Percentiles rank a stretch among this genome's conserved stretches.
Conservation (phyloP, 176 grass and related monocot genomes). For the Zea luxurians region DNA sequence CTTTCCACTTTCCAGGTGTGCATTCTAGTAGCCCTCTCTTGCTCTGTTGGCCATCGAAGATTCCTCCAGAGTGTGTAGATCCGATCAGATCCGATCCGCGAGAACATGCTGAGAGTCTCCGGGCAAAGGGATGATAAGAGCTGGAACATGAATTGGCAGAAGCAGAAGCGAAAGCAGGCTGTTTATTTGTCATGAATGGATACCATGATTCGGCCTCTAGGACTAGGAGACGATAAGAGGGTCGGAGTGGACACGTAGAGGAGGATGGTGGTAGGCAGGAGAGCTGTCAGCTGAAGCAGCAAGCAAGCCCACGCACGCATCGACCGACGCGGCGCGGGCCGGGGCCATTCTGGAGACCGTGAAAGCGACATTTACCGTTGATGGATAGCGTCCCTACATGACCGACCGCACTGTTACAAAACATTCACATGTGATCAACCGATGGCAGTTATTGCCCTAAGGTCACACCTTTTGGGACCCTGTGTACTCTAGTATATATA, state of each 20-base stretch:
- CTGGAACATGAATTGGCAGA: background rate
- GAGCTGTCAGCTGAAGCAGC: background rate
- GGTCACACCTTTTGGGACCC: no score
- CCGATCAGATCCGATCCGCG: slow-evolving; percentile 30
- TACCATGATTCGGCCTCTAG: background rate
- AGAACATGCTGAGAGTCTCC: slow-evolving; percentile 28
- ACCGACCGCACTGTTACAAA: no score
- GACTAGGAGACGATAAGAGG: background rate
- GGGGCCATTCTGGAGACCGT: background rate
- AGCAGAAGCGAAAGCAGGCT: background rate
- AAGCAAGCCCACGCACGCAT: background rate
- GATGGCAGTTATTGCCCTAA: no score
- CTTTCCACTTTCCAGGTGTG: background rate
- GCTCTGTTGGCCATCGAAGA: background rate
- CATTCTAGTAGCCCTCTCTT: background rate
- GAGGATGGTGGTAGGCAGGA: background rate
- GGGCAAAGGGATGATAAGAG: slow-evolving; percentile 4
- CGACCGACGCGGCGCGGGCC: background rate
- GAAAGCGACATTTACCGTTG: background rate
- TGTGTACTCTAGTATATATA: no score
- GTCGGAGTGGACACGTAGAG: background rate
- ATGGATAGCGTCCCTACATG: background rate
- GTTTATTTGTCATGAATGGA: slow-evolving; percentile 19
- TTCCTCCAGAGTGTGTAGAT: background rate
- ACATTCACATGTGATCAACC: no score